These are phyloP conservation scores for Clarireedia monteithiana DNA, from an alignment of 2,329 filamentous ascomycete genomes.

Conservation along the genomic window DNA sequence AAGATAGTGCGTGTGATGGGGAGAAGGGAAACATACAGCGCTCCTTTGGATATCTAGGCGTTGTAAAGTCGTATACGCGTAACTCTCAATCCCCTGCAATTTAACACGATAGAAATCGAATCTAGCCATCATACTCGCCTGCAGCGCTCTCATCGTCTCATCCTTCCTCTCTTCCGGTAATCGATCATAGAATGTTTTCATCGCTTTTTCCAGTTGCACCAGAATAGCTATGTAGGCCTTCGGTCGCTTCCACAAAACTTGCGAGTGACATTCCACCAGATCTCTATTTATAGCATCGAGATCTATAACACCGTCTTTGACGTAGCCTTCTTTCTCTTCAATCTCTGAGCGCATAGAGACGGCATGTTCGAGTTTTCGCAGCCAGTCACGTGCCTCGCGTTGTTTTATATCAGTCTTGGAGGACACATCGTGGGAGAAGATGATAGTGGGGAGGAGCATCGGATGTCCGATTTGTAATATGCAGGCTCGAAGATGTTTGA, in stretches of 20 bases:
- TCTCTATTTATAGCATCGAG: slow-evolving; percentile 54
- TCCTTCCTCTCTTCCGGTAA: slow-evolving; percentile 11
- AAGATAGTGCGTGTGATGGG: neutral
- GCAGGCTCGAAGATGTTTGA: slow-evolving; percentile 44
- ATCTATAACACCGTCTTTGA: slow-evolving; percentile 44
- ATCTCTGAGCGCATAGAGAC: slow-evolving; percentile 43
- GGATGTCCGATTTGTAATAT: slow-evolving; percentile 46
- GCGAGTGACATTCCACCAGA: slow-evolving; percentile 55
- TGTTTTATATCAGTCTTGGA: slow-evolving; percentile 51
- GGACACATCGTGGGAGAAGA: slow-evolving; percentile 51
- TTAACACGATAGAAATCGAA: slow-evolving; percentile 55
- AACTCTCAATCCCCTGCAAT: slow-evolving; percentile 53
- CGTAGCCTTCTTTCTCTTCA: slow-evolving; percentile 40
- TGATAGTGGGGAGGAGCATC: slow-evolving; percentile 49
- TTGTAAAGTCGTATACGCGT: slow-evolving; percentile 54
- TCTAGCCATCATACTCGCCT: slow-evolving; percentile 44
- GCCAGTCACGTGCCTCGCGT: slow-evolving; percentile 54
- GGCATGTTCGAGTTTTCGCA: slow-evolving; percentile 52
- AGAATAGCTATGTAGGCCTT: slow-evolving; percentile 51
- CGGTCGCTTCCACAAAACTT: slow-evolving; percentile 55
- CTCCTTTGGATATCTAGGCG: slow-evolving; percentile 53
- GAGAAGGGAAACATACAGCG: slow-evolving; percentile 38
- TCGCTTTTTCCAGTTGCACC: slow-evolving; percentile 39
- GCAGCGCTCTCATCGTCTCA: slow-evolving; percentile 35
- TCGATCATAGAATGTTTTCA: slow-evolving; percentile 28